phyloP scores from a whole-genome alignment of 2,329 filamentous ascomycete species.

The Trichoderma sp. region DNA sequence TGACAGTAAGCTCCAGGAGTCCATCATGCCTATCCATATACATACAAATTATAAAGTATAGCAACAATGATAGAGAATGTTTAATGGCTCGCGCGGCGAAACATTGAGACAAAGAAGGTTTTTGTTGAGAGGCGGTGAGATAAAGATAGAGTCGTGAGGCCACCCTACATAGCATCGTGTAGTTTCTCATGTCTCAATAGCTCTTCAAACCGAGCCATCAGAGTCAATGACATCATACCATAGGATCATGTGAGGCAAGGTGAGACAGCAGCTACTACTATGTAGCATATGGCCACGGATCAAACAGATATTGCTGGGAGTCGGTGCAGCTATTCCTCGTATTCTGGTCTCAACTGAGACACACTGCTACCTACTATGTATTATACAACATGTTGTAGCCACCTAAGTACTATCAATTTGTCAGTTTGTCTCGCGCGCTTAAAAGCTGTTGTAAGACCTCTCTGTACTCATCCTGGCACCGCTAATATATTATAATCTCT shows the following conservation, averaged over 20 bases:
- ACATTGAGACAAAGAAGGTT: background rate
- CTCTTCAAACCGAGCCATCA: background rate
- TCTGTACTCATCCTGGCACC: background rate
- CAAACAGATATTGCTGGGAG: background rate
- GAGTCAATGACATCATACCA: background rate
- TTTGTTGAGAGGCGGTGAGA: background rate
- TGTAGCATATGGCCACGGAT: background rate
- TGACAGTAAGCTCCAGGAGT: background rate
- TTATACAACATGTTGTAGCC: no score
- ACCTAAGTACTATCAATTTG: background rate
- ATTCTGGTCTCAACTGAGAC: background rate
- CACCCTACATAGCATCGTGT: background rate
- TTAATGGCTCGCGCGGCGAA: background rate
- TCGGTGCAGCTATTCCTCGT: background rate
- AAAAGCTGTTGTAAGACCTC: background rate
- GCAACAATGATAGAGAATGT: background rate
- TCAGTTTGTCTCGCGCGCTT: background rate
- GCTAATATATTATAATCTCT: background rate
- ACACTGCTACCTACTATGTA: background rate
- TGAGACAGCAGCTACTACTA: background rate
- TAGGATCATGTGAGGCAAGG: background rate
- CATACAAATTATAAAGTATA: background rate
- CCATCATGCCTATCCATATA: background rate
- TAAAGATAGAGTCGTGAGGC: background rate
- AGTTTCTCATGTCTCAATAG: background rate